Base-by-base conservation (phyloP, 2,329 filamentous ascomycete species). In the Neofusicoccum parvum region DNA sequence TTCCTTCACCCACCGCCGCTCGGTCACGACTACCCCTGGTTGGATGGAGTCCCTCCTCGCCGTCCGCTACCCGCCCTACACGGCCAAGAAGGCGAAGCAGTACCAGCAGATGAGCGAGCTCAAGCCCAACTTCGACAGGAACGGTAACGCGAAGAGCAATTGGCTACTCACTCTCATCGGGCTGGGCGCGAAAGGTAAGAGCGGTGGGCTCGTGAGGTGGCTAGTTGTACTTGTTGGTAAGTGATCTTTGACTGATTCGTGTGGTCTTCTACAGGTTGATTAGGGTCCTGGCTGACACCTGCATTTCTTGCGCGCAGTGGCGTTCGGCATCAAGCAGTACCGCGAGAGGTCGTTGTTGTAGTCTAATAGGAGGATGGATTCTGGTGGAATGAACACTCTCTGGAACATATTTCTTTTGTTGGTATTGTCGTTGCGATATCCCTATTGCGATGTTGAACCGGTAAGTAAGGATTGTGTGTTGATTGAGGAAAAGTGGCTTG, bases 1-100 rank as follows among this genome's bases (percentile, higher is more conserved):
- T 70, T 80, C 80, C 69, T 91, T 90, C 73, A 86, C 86, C 1
- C 89, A 91, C 75, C 81, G 84, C 17, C 82, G 87, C 43, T 80
- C 82, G 58, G 78, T 91, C 39, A 86, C 87, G 23, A 83, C 81
- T 50, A 90, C 88, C 4, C 90, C 90, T 0, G 72, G 76, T 15
- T 92, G 90, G 90, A 83, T 89, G 69, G 90, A 92, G 74, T 80
- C 79, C 45, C 73, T 92, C 67, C 80, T 94, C 70, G 83, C 85
- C 66, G 82, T 92, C 62, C 86, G 92, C 67, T 89, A 89, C 74
- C 87, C 87, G 10, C 87, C 87, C 2, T 89, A 87, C 70, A 75
- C 75, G 32, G 78, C 76, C 2, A 83, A 83, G 56, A 89, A 89
- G 76, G 73, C 83, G 68, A 79, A 81, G 73, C 80, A 83, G 68